Percentiles rank a stretch among this genome's conserved stretches.
Conservation (phyloP, 805 yeast genomes). For the Spathaspora boniae region DNA sequence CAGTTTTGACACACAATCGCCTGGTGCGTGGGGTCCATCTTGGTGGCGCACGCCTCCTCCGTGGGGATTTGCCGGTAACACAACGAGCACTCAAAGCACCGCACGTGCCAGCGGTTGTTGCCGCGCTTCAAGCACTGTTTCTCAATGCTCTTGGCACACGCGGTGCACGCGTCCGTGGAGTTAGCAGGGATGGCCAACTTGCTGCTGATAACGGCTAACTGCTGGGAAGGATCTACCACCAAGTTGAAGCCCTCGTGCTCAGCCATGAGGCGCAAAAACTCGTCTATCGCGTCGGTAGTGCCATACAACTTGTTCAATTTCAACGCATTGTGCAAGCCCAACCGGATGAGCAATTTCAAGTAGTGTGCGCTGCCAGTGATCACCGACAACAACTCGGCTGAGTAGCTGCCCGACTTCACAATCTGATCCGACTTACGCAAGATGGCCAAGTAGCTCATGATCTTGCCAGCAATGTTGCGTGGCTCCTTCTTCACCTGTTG, state of each 20-base stretch:
- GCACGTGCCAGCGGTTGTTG: conserved; percentile 75
- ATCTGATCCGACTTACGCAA: conserved; percentile 57
- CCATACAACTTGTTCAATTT: conserved; percentile 56
- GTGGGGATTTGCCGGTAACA: conserved; percentile 43
- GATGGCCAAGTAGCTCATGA: conserved; percentile 84
- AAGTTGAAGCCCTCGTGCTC: conserved; percentile 14
- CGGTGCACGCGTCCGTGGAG: conserved; percentile 72
- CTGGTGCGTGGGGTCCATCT: conserved; percentile 35
- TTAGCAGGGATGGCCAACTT: conserved; percentile 48
- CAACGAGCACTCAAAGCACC: conserved; percentile 64
- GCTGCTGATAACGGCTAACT: conserved; percentile 14
- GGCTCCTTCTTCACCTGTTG: conserved; percentile 60
- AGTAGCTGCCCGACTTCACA: conserved; percentile 40
- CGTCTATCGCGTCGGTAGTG: conserved; percentile 59
- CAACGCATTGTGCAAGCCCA: conserved; percentile 76
- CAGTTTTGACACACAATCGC: conserved; percentile 62
- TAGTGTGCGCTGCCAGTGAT: conserved; percentile 93
- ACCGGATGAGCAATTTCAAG: conserved; percentile 76
- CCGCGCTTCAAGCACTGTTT: conserved; percentile 64
- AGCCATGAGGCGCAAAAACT: conserved; percentile 43
- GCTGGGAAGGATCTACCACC: conserved; percentile 1
- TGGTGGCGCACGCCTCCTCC: conserved; percentile 42
- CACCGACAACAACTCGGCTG: conserved; percentile 70
- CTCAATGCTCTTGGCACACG: conserved; percentile 76
- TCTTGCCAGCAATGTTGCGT: conserved; percentile 79